Base-by-base conservation (phyloP, 768 basidiomycete species). In the Hericium coralloides region DNA sequence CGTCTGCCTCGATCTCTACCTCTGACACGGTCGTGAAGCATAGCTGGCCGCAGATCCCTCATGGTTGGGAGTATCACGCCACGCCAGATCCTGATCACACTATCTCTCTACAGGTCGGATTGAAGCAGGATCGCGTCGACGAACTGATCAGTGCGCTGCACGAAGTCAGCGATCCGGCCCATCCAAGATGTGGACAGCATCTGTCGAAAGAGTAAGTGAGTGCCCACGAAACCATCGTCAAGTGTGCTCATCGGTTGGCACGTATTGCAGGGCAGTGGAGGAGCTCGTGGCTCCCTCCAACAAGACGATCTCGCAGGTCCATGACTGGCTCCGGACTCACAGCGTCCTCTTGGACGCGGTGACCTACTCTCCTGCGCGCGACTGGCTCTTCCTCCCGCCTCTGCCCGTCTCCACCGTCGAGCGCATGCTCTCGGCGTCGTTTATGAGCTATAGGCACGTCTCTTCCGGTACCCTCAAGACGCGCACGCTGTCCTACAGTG, bases 401-500 rank as follows among this genome's bases (percentile, higher is more conserved):
- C 62, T 62, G n/a, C 39, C 63, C 45, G 54, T 55, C 17, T 15
- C 20, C 12, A 58, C 55, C 22, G 58, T 60, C 36, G n/a, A 49
- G 18, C 41, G 59, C 58, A 53, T 63, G 18, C 37, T 49, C 14
- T 52, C 62, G 6, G 52, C 58, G 20, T 65, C 61, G 43, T 52
- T 36, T 15, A 22, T 45, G 12, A 62, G 43, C n/a, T 45, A 45
- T 20, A 15, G 43, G 2, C 43, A 45, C 43, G 6, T 45, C 43
- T 20, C 43, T 7, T 45, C 43, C 43, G 20, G 20, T 17, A 17
- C 43, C 2, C n/a, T 45, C 6, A 45, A 45, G 43, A 45, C 52
- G 53, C 76, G 84, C 47, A 83, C 84, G 8, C 79, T 76, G 7
- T 72, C 69, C 60, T 85, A 84, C 66, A 80, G 79, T 59, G 74